Base-by-base conservation (phyloP, 192 early-diverging fungal species). In the Mycoemilia scoparia region DNA sequence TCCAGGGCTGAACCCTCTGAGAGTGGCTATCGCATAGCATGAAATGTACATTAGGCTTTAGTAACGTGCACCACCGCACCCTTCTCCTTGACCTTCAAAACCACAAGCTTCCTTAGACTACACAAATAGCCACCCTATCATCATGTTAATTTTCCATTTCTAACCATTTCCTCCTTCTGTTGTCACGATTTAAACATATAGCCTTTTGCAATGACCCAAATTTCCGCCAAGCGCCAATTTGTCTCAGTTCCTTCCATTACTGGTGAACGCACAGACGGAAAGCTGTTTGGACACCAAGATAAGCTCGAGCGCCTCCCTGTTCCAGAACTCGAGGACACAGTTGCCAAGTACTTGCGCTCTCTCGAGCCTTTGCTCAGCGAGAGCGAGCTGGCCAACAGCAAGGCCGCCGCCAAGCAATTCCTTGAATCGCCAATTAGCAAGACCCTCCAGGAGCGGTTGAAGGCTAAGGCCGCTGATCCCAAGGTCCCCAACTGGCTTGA, bases 251-350 rank as follows among this genome's bases (percentile, higher is more conserved):
- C 27, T 10, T 9, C 27, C 9, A 10, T 28, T 9, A 28, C 44
- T 12, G 17, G 24, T 38, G 36, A 31, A 18, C 36, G 38, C 17
- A n/a, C 50, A 3, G 30, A 39, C 29, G 71, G 70, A 2, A 76
- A 76, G 43, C 74, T 85, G 62, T 66, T 70, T 39, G 68, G 69
- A 38, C 76, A 76, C 65, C 77, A 85, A 49, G 54, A 48, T 15
- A 67, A 69, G 41, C 65, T 97, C 32, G 85, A 87, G 27, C 79
- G 76, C 45, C 71, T 97, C 28, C 88, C 88, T 2, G 88, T 97
- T 26, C 88, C 93, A 19, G 49, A 69, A 11, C 63, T 97, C 24
- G 46, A 66, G 14, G 79, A 82, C 38, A 97, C 93, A 2, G 60
- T 76, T 38, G 72, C 67, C 21, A 77, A 74, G 48, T 97, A 97